Evolutionary conservation across 768 basidiomycete genomes (phyloP).

Genomic region (Termitomyces sp.): DNA sequence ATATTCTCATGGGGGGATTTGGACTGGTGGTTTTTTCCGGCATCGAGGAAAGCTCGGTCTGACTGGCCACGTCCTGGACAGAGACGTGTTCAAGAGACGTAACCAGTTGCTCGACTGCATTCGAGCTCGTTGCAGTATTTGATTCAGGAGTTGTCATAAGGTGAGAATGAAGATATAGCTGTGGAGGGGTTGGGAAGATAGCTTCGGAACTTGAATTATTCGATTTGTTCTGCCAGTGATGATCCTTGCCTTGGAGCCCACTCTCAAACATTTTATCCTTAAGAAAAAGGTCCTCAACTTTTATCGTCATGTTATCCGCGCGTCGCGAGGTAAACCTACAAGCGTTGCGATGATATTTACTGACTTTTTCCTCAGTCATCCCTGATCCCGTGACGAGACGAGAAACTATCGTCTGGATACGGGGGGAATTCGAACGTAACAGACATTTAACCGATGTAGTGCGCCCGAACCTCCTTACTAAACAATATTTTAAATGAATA

Average conservation of each 20-base stretch:
- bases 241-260: slow-evolving; percentile 21
- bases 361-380: slow-evolving; percentile 38
- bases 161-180: slow-evolving; percentile 4
- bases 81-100: slow-evolving; percentile 26
- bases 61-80: slow-evolving; percentile 14
- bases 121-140: slow-evolving; percentile 3
- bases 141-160: slow-evolving; percentile 12
- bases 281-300: slow-evolving; percentile 52
- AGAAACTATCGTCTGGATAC: slow-evolving; percentile 71
- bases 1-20: slow-evolving; percentile 50
- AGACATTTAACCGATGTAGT: slow-evolving; percentile 54
- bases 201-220: slow-evolving; percentile 34
- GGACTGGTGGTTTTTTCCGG: slow-evolving; percentile 24
- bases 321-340: slow-evolving; percentile 48
- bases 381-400: slow-evolving; percentile 51
- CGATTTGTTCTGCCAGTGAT: slow-evolving; percentile 14
- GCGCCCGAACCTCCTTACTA: slow-evolving; percentile 13
- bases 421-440: slow-evolving; percentile 64
- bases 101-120: slow-evolving; percentile 20
- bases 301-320: slow-evolving; percentile 65
- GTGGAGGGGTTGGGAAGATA: slow-evolving; percentile 11
- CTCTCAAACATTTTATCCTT: slow-evolving; percentile 74
- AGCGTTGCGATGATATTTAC: slow-evolving; percentile 4
- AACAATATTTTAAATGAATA: not conserved
- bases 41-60: slow-evolving; percentile 12